Percentiles rank a stretch among this genome's conserved stretches.
Evolutionary conservation across 805 yeast species (phyloP).

Genomic region (Wickerhamiella siamensis): DNA sequence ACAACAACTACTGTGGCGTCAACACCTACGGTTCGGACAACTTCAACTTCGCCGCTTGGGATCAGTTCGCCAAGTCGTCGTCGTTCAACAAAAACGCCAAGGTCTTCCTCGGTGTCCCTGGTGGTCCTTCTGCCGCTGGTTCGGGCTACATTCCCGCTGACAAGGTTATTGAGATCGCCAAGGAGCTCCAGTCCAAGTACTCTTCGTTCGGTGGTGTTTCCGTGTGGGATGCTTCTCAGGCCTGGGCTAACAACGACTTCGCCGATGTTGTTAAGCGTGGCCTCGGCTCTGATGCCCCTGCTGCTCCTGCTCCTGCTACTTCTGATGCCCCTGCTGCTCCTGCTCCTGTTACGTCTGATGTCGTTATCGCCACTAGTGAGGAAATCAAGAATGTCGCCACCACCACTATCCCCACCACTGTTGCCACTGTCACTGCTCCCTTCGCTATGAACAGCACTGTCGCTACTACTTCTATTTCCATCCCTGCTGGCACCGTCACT

Average conservation of each 20-base stretch:
- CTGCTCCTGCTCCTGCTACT: constrained; percentile 1
- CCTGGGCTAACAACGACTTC: constrained; percentile 36
- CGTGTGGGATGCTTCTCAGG: constrained; percentile 74
- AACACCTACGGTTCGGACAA: constrained; percentile 16
- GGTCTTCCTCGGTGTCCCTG: constrained; percentile 53
- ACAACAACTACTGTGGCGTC: constrained; percentile 39
- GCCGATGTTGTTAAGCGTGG: constrained; percentile 34
- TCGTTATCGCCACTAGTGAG: not conserved
- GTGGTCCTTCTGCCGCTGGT: constrained; percentile 36
- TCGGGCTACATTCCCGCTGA: constrained; percentile 39
- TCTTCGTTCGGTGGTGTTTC: constrained; percentile 50
- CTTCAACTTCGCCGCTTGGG: constrained; percentile 38
- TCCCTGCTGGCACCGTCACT: not conserved
- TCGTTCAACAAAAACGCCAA: constrained; percentile 40
- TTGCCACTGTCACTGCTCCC: not conserved
- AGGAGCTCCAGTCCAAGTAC: constrained; percentile 15
- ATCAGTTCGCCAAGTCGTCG: constrained; percentile 29
- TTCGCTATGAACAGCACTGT: not conserved
- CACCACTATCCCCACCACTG: constrained; percentile 1
- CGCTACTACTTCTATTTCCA: not conserved
- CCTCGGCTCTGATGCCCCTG: not conserved
- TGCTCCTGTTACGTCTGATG: not conserved
- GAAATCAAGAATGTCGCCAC: not conserved
- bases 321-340: not conserved
- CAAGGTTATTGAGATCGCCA: constrained; percentile 17